Base-by-base conservation (phyloP, 257 asterid genomes). In the Ehretia macrophylla region DNA sequence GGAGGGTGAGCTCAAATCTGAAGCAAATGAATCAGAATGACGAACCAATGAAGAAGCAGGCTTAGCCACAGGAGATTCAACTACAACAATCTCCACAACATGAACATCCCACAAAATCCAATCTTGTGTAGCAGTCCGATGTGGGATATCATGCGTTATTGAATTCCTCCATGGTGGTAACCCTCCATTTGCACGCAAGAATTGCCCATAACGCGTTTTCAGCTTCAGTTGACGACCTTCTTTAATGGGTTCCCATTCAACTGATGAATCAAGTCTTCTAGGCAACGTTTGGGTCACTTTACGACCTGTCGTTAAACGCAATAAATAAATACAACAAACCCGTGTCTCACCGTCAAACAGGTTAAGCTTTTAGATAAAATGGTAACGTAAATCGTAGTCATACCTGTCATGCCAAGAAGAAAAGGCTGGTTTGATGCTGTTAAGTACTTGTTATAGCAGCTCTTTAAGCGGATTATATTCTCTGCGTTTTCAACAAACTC, bases 101-200 rank as follows among this genome's bases (percentile, higher is more conserved):
- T 86, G 80, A 38, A 89, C 84, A 72, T 93, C 91, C 99, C 99
- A 93, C 5, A 60, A 59, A 61, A 93, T 70, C 96, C 90, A 93
- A 32, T 93, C 99, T 78, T 75, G 85, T 8, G 97, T 86, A 8
- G 74, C 63, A 56, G 91, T 84, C 75, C 97, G 77, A 35, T 83
- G 94, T 1, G 97, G 97, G 10, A 93, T 83, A 65, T 89, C 97
- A 66, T 89, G 99, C 16, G 99, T 89, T 16, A 93, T 77, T 10
- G 97, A 83, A 23, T 93, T 93, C 72, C 95, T 77, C 97, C 97
- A 93, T 58, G 99, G 99, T 18, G 96, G 96, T 57, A 84, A 17
- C 0, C 99, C 97, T 17, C 95, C 97, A 47, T 93, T 93, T 0
- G 88, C 99, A 58, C 97, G 60, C 67, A 93, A 58, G 27, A 73